These are phyloP conservation scores for Neospora caninum DNA, from an alignment of 169 alveolate species.

Conservation along the genomic window DNA sequence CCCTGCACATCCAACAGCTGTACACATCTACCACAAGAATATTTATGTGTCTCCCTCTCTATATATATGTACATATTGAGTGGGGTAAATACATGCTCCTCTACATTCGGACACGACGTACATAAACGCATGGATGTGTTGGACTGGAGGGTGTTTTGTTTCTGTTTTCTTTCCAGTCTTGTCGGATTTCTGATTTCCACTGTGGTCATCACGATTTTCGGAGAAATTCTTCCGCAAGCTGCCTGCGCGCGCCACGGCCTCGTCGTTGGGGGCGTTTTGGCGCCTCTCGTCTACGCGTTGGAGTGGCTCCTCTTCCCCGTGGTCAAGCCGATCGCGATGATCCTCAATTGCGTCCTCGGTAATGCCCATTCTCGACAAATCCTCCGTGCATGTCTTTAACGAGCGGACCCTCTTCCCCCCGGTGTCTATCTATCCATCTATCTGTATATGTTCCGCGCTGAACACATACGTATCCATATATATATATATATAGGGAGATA, in stretches of 20 bases:
- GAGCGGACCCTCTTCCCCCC: neutral
- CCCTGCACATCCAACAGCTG: no score
- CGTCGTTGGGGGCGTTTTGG: slow-evolving; percentile 74
- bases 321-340: slow-evolving; percentile 71
- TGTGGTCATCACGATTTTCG: slow-evolving; percentile 76
- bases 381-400: neutral
- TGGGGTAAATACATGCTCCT: no score
- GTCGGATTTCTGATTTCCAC: slow-evolving; percentile 81
- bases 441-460: neutral
- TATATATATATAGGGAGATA: neutral
- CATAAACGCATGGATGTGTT: no score
- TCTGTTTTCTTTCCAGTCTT: slow-evolving; percentile 25
- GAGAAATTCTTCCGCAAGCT: slow-evolving; percentile 85
- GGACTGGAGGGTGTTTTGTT: no score
- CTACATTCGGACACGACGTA: no score
- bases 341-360: slow-evolving; percentile 73
- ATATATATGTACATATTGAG: no score
- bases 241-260: slow-evolving; percentile 83
- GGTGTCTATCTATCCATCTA: neutral
- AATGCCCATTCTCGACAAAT: neutral
- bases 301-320: slow-evolving; percentile 72
- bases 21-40: no score
- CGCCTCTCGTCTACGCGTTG: slow-evolving; percentile 65
- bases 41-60: no score
- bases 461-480: neutral